Base-by-base conservation (phyloP, 768 basidiomycete species). In the Termitomyces sp. region DNA sequence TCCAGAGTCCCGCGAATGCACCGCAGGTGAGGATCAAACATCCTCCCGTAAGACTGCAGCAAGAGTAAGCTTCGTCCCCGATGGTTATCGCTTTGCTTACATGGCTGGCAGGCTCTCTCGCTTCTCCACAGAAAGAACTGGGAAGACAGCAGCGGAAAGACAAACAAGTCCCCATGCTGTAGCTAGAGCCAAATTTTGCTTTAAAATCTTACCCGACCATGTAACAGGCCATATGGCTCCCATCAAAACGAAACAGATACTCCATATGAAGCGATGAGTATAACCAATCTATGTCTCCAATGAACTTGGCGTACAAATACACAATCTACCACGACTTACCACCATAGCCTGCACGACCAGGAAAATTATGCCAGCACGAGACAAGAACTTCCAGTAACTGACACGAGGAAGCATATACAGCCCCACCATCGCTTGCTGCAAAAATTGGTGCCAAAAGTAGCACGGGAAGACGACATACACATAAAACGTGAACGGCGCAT, bases 391-490 rank as follows among this genome's bases (percentile, higher is more conserved):
- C 28, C 56, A 20, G 53, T 55, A 63, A 24, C 49, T 58, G 4
- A 48, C 5, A 20, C 42, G 49, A 9, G 45, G 56, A 24, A 47
- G 58, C 8, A 56, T 32, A 30, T 57, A 55, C 2, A 71, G 32
- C 10, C 65, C 47, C 6, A 63, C 64, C 16, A 62, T 42, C 0
- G 56, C 65, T 53, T 75, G 74, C 1, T 68, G 57, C 46, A 77
- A 53, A 48, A 84, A 82, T 54, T 79, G 81, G 33, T 76, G 75
- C 89, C 89, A 91, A 68, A 93, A 93, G 71, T 83, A 92, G 33
- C 81, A 78, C 0, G 92, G 90, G 60, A 92, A 92, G 4, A 78
- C 67, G 36, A 85, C 77, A 65, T 94, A 94, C 43, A 90, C 57
- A 65, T 88, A 92, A 64, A 90, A 89, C 4, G 84, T 83, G 80